phyloP scores from a whole-genome alignment of 1,284 basidiomycete species.

The Ganoderma sinense region DNA sequence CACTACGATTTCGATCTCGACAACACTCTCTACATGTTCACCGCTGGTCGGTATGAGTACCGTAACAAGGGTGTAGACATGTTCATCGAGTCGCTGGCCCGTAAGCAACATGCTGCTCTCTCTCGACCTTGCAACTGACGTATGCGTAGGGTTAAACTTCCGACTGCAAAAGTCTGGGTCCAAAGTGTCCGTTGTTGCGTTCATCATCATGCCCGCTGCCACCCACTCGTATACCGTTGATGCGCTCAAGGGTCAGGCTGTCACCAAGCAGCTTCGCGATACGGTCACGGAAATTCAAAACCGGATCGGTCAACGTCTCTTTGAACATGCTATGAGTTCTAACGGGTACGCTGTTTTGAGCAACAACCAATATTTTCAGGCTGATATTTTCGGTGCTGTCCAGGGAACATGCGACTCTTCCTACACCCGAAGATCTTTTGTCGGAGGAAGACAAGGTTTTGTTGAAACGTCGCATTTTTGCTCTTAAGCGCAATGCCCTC shows the following conservation, averaged over 20 bases:
- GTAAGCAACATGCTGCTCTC: slow-evolving; percentile 47
- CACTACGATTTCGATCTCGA: slow-evolving; percentile 96
- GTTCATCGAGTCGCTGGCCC: slow-evolving; percentile 97
- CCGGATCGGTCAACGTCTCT: slow-evolving; percentile 89
- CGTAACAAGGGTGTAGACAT: slow-evolving; percentile 99
- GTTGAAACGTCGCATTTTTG: slow-evolving; percentile 95
- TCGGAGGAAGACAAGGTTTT: slow-evolving; percentile 95
- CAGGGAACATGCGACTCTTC: slow-evolving; percentile 80
- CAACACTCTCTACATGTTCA: slow-evolving; percentile 98
- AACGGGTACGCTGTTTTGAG: slow-evolving; percentile 67
- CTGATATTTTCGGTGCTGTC: not conserved
- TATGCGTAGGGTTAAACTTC: slow-evolving; percentile 75
- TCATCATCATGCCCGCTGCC: slow-evolving; percentile 98
- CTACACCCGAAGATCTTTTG: slow-evolving; percentile 80
- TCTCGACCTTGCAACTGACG: not conserved
- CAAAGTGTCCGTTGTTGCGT: slow-evolving; percentile 91
- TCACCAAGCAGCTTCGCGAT: slow-evolving; percentile 95
- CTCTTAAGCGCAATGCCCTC: slow-evolving; percentile 91
- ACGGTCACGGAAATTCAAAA: slow-evolving; percentile 96
- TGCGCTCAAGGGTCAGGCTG: slow-evolving; percentile 97
- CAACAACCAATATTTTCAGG: slow-evolving; percentile 8
- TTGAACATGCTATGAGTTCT: slow-evolving; percentile 93
- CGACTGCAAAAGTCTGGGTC: slow-evolving; percentile 84
- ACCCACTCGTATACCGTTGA: slow-evolving; percentile 98
- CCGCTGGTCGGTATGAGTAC: slow-evolving; percentile 98